These are phyloP conservation scores for Dioscorea zingiberensis DNA, from an alignment of 106 monocot species.

Conservation along the genomic window DNA sequence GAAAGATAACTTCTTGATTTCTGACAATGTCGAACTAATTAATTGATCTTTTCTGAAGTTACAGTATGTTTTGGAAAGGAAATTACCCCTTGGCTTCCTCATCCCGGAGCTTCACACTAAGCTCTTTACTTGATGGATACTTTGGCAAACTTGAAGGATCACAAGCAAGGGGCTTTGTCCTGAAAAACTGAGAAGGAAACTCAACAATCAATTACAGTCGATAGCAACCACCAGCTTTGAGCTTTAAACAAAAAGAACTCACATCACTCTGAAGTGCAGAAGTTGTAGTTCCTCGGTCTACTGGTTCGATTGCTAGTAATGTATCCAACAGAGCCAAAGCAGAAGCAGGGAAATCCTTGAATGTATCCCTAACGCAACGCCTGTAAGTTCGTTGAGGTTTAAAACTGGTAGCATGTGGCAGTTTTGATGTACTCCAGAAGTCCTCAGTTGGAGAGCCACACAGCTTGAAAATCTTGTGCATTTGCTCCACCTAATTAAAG, in stretches of 20 bases:
- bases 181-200: constrained; percentile 53
- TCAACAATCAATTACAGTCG: neutral
- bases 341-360: constrained; percentile 40
- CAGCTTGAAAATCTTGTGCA: constrained; percentile 65
- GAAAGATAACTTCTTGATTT: no score
- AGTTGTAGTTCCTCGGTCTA: constrained; percentile 35
- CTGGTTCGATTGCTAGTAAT: constrained; percentile 48
- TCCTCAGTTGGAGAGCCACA: constrained; percentile 68
- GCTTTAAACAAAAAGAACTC: constrained; percentile 1
- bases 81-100: constrained; percentile 37
- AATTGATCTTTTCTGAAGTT: neutral
- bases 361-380: constrained; percentile 37
- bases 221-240: neutral
- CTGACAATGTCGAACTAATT: no score
- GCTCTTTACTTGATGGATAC: constrained; percentile 63
- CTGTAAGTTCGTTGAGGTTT: constrained; percentile 47
- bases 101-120: constrained; percentile 41
- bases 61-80: neutral
- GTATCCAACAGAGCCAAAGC: constrained; percentile 40
- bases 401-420: constrained; percentile 49
- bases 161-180: constrained; percentile 50
- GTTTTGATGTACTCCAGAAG: constrained; percentile 38
- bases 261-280: constrained; percentile 47
- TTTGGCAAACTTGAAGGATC: constrained; percentile 62
- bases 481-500: constrained; percentile 55